phyloP scores from a whole-genome alignment of 768 basidiomycete species.

The Mycena vitilis region DNA sequence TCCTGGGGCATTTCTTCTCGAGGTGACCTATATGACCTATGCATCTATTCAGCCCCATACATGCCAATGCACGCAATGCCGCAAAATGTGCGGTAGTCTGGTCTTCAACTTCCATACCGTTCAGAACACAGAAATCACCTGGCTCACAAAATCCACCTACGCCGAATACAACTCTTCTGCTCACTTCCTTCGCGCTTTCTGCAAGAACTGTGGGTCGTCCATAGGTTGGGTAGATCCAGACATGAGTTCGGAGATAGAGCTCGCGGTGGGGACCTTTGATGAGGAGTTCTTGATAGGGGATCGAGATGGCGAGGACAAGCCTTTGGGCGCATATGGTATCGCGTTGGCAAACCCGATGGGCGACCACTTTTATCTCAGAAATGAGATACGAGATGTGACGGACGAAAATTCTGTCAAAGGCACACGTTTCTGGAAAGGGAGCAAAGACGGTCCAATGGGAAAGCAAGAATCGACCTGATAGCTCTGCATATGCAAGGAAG shows the following conservation, averaged over 20 bases:
- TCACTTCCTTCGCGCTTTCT: conserved; percentile 15
- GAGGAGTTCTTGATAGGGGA: conserved; percentile 26
- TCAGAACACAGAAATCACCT: conserved; percentile 1
- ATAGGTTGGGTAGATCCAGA: conserved; percentile 20
- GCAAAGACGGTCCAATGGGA: conserved; percentile 14
- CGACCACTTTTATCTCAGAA: conserved; percentile 20
- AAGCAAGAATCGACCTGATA: not conserved
- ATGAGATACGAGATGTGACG: conserved; percentile 24
- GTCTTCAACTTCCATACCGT: conserved; percentile 9
- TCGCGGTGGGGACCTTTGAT: conserved; percentile 19
- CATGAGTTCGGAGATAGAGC: conserved; percentile 10
- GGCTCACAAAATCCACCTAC: conserved; percentile 25
- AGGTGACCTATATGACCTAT: no score
- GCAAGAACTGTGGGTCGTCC: conserved; percentile 25
- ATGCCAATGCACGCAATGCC: conserved; percentile 33
- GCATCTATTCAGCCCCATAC: conserved; percentile 14
- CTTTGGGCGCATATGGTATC: conserved; percentile 8
- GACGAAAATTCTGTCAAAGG: conserved; percentile 9
- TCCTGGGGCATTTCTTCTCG: not conserved
- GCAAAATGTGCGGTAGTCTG: conserved; percentile 22
- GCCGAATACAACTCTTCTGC: conserved; percentile 29
- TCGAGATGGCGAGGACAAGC: conserved; percentile 14
- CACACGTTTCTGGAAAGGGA: conserved; percentile 21
- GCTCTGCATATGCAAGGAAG: no score
- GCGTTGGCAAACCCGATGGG: conserved; percentile 23